Conservation (phyloP, 257 asterid genomes). For the Orobanche coerulescens region DNA sequence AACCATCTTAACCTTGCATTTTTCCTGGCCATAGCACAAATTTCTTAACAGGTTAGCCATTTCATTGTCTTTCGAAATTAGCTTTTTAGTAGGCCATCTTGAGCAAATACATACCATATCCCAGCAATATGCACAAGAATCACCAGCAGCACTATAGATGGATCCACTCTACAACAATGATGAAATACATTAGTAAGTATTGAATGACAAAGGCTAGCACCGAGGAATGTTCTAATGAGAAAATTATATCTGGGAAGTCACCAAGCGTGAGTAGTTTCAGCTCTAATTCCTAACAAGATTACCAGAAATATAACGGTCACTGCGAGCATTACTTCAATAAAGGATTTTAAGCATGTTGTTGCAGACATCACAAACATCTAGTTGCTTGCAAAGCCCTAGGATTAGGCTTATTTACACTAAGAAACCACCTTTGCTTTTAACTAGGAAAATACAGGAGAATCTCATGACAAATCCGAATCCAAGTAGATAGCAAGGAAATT, state of each 20-base stretch:
- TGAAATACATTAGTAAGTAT: conserved; percentile 10
- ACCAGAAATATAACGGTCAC: neutral
- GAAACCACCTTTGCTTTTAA: neutral
- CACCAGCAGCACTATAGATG: conserved; percentile 90
- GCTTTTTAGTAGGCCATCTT: conserved; percentile 15
- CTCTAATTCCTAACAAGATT: conserved; percentile 6
- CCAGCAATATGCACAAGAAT: conserved; percentile 94
- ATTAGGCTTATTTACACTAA: neutral
- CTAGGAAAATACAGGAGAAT: neutral
- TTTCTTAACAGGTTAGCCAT: conserved; percentile 15
- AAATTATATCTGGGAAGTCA: neutral
- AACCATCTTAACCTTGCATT: conserved; percentile 56
- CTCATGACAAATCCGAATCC: neutral
- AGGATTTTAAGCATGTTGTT: neutral
- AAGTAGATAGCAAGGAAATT: neutral
- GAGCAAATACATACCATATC: conserved; percentile 67
- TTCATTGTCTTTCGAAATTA: neutral
- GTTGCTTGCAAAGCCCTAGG: neutral
- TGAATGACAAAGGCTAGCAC: neutral
- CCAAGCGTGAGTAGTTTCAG: conserved; percentile 5
- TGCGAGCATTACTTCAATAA: neutral
- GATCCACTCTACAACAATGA: conserved; percentile 55
- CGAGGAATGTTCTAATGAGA: neutral
- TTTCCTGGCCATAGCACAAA: conserved; percentile 48
- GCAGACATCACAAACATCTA: neutral